These are phyloP conservation scores for Myxozyma melibiosi DNA, from an alignment of 805 yeast species.

Conservation along the genomic window DNA sequence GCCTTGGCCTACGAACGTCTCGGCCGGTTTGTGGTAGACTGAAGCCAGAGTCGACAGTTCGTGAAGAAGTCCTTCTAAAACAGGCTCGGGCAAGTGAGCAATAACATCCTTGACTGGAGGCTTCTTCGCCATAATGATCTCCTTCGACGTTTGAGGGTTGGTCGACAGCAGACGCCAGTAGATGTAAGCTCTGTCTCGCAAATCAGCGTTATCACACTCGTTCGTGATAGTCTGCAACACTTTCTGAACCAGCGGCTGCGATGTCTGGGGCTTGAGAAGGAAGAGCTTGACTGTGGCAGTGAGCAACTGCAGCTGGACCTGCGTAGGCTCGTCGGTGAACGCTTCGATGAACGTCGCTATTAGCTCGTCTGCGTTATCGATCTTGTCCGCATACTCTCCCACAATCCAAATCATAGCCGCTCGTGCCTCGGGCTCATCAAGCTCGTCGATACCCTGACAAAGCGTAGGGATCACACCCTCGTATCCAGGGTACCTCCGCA, in stretches of 20 bases:
- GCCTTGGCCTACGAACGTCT: constrained; percentile 56
- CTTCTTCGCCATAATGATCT: constrained; percentile 60
- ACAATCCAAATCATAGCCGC: constrained; percentile 81
- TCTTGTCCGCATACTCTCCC: constrained; percentile 68
- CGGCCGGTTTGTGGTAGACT: constrained; percentile 82
- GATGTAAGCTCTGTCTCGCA: constrained; percentile 81
- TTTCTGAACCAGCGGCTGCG: constrained; percentile 76
- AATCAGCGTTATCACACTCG: constrained; percentile 78
- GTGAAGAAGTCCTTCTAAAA: constrained; percentile 66
- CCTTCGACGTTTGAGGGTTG: constrained; percentile 73
- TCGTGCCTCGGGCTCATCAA: constrained; percentile 82
- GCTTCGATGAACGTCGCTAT: constrained; percentile 47
- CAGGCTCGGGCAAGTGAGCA: constrained; percentile 66
- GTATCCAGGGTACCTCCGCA: constrained; percentile 56
- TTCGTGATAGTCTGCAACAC: constrained; percentile 73
- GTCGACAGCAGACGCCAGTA: constrained; percentile 85
- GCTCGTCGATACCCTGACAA: constrained; percentile 51
- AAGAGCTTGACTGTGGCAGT: constrained; percentile 81
- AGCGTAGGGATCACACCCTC: constrained; percentile 54
- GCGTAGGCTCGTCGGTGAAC: constrained; percentile 68
- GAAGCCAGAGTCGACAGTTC: constrained; percentile 86
- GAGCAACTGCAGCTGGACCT: constrained; percentile 73
- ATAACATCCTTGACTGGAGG: constrained; percentile 76
- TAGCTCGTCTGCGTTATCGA: constrained; percentile 50
- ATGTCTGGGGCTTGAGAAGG: constrained; percentile 56